Base-by-base conservation (phyloP, 2,329 filamentous ascomycete species). In the Pyrenophora tritici-repentis region DNA sequence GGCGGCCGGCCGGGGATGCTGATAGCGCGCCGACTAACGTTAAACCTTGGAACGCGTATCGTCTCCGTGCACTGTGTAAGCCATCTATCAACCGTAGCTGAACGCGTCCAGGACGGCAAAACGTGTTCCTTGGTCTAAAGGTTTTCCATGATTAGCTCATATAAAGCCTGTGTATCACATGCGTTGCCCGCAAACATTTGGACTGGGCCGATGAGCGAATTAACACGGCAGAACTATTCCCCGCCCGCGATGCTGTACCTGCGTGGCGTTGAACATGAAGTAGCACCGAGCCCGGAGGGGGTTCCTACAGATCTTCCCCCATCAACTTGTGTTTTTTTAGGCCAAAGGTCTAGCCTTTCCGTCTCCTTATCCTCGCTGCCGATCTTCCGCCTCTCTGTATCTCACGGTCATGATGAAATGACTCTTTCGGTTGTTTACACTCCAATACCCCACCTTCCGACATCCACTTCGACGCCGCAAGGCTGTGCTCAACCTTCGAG, bases 221-320 rank as follows among this genome's bases (percentile, higher is more conserved):
- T 6, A 49, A 35, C 41, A 38, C 55, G 55, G 55, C 55, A 24
- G 20, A 47, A 47, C 42, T 38, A 45, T 55, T 46, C 12, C 18
- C 53, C 47, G n/a, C 18, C 53, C 47, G 50, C 24, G 40, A 33
- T 39, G 36, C 17, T 36, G 38, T 31, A 41, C 46, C 40, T 22
- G 35, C 50, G 50, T 47, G 42, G 53, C 53, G 39, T 36, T 43
- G 8, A n/a, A 33, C 35, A 26, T 22, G 42, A 37, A 46, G 26
- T 29, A 33, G 43, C 48, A 57, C 60, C 56, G 53, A 58, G 22
- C 53, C 47, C 56, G 53, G 60, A 42, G 46, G 48, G 51, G 49
- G 26, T 10, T 39, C 55, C 50, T 49, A 55, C 61, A 47, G 48
- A 55, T 59, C 51, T 53, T 37, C 46, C 47, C 50, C 44, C 44